Evolutionary conservation across 2,329 filamentous ascomycete species (phyloP), one percentile per base, ranked within the genome.

Genomic region (Zymoseptoria pseudotritici): DNA sequence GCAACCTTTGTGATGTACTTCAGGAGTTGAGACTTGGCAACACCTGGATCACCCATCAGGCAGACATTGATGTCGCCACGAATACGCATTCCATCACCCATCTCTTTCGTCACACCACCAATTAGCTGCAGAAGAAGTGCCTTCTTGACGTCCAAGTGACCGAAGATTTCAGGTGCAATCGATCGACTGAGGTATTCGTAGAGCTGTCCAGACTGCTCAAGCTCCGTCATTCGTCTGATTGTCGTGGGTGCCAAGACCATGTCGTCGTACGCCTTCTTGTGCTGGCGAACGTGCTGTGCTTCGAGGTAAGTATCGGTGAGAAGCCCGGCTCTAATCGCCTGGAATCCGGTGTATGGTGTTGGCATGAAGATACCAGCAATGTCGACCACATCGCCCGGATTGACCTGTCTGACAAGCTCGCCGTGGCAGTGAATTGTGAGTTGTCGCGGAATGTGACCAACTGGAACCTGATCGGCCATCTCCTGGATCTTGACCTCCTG

Each of bases 1-100:
- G 94, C 93, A 29, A 99, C 94, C 78, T 99, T 97, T 66, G 91
- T 91, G 73, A 99, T 97, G 75, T 99, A 99, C 78, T 97, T 97
- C 66, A 99, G 83, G 66, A 99, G 80, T 79, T 99, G 94, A 46
- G 94, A 99, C 79, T 99, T 99, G 78, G 94, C 94, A 72, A 99
- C 94, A 90, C 94, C 94, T 73, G 94, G 94, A 72, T 99, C 94
- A 82, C 94, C 94, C 94, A 99, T 99, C 71, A 99, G 79, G 75
- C 94, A 97, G 64, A 99, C 88, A 77, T 99, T 99, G 80, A 99
- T 96, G 72, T 99, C 94, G 70, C 94, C 94, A 82, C 94, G 91
- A 73, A 99, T 99, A 70, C 91, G 89, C 94, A 99, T 97, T 62
- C 94, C 94, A 71, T 99, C 94, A 56, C 91, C 91, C 83, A 97